Evolutionary conservation across 208 protist genomes (phyloP), one percentile per base, ranked within the genome.

Genomic region (Novymonas esmeraldas): DNA sequence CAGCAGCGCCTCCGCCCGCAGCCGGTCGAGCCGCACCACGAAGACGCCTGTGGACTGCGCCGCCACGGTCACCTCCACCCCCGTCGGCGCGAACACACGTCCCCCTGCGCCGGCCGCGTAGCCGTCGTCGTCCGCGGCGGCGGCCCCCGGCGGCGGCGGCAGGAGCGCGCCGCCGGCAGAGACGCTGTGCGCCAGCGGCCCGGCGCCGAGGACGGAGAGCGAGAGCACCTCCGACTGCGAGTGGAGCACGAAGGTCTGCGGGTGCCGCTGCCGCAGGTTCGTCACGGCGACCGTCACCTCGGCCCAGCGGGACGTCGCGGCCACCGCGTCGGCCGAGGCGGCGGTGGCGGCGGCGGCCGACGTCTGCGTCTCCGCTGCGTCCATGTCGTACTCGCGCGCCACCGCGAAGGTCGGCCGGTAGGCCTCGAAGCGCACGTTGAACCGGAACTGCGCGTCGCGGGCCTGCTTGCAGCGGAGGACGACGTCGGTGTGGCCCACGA

Each of bases 401-500:
- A 93, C 86, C 1, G 70, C 26, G 42, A 96, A 89, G 1, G 90
- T 91, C 3, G 90, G 79, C 41, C 78, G 64, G 65, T 73, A 85
- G 14, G 83, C 78, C 29, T 87, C 59, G 62, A 96, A 96, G 11
- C 51, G 73, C 11, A 81, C 79, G 31, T 71, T 58, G 51, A 94
- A 89, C 16, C 84, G 79, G 74, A 90, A 91, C 44, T 82, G 68
- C 18, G 87, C 79, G 56, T 94, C 91, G 20, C 91, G 85, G 11
- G 85, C 87, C 68, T 94, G 86, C 63, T 89, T 93, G 76, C 91
- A 96, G 61, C 84, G 87, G 34, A 96, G 65, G n/a, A 93, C 78
- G 3, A 96, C 85, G 41, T 93, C 91, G 4, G 79, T 79, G 61
- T 90, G 81, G 6, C 87, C 85, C 46, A 48, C 49, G 11, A 88